Conservation (phyloP, 441 rosid species). For the Manihot esculenta region DNA sequence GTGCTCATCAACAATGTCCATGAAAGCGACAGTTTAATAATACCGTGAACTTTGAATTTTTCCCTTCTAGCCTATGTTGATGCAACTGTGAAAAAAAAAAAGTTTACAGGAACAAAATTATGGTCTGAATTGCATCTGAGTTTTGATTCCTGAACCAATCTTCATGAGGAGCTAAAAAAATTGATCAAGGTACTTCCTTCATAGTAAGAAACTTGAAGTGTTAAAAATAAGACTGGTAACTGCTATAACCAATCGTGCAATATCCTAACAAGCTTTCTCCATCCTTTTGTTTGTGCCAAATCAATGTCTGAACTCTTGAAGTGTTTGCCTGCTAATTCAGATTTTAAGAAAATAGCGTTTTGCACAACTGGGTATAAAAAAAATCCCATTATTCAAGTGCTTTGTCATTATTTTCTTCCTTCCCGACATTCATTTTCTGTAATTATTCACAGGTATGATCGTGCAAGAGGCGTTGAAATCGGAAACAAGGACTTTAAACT, state of each 20-base stretch:
- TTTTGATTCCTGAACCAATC: not conserved
- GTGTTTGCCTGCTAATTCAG: not conserved
- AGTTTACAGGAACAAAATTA: not conserved
- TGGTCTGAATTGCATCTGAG: not conserved
- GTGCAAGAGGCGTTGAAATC: conserved; percentile 94
- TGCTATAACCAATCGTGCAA: not conserved
- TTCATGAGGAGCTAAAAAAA: not conserved
- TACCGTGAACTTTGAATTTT: not conserved
- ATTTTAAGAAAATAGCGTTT: not conserved
- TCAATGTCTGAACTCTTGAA: too few species aligned
- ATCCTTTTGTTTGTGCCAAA: not conserved
- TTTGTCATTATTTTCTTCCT: not conserved
- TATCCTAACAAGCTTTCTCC: not conserved
- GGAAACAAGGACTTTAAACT: conserved; percentile 92
- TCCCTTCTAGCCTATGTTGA: not conserved
- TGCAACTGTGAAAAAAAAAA: not conserved
- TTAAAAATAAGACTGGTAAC: not conserved
- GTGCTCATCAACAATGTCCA: not conserved
- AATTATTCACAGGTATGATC: conserved; percentile 62
- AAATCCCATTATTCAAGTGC: too few species aligned
- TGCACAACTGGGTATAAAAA: not conserved
- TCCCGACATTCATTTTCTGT: not conserved
- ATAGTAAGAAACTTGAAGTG: too few species aligned
- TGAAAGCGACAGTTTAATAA: not conserved
- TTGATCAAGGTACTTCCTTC: not conserved